Evolutionary conservation across 495 filamentous ascomycete species (phyloP), one percentile per base, ranked within the genome.

Genomic region (Hypomontagnella submonticulosa): DNA sequence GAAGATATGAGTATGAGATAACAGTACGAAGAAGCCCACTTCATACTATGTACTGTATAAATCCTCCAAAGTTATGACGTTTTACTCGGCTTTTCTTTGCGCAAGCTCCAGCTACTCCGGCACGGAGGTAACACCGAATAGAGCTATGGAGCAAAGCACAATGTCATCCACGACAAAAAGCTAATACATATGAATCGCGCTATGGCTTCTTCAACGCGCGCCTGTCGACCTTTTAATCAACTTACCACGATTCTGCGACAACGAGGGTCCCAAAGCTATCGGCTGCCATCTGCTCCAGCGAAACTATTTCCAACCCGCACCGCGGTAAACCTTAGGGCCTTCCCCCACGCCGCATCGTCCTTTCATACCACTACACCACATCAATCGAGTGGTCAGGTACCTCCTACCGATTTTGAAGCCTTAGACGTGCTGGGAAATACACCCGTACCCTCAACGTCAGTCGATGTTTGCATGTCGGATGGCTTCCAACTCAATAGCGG

Each of bases 401-500:
- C 74, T 1, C 51, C 87, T 63, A 95, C 92, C 16, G 90, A 96
- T 77, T 91, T 97, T 64, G 77, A 71, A 11, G 76, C 78, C 10
- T 81, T 98, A 57, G 85, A 99, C 73, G 88, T 99, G 9, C 84
- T 97, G 6, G 88, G 85, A n/a, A 85, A 85, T 61, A 84, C 88
- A 6, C 88, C 92, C 0, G 78, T 85, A 3, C 95, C 95, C 0
- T 83, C 91, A 0, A 96, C 94, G 0, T 84, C 86, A 0, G 84
- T 99, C n/a, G 93, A 97, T 62, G 85, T 88, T 34, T 92, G 89
- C 70, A 82, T 88, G 18, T 73, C 79, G 47, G 86, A 93, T 62
- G 93, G 93, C 4, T 97, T 97, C 73, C 82, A 87, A 50, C 78
- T 97, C 18, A 88, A 92, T 75, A 96, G 86, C 61, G 92, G 92